Conservation (phyloP, 345 rosid genomes). For the Dovyalis caffra region DNA sequence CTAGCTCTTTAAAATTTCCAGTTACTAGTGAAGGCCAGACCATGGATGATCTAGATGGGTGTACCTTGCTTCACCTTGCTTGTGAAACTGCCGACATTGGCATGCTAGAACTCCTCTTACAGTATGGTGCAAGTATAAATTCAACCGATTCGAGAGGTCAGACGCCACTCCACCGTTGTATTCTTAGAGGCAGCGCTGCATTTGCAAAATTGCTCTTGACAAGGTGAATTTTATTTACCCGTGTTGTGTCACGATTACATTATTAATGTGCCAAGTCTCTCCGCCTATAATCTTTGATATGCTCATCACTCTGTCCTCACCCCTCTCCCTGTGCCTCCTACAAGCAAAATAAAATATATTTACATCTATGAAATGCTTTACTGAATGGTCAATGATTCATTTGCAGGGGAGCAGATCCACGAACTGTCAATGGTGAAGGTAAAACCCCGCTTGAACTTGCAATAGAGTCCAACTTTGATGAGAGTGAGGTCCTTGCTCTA, state of each 20-base stretch:
- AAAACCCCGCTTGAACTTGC: slow-evolving; percentile 66
- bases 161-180: slow-evolving; percentile 76
- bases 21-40: slow-evolving; percentile 46
- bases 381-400: not conserved
- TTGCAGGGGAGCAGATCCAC: slow-evolving; percentile 88
- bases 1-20: slow-evolving; percentile 53
- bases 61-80: slow-evolving; percentile 89
- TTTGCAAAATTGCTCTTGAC: slow-evolving; percentile 78
- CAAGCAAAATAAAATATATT: not conserved
- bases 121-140: slow-evolving; percentile 86
- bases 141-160: slow-evolving; percentile 75
- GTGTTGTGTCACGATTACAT: not conserved
- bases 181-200: slow-evolving; percentile 54
- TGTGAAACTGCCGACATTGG: slow-evolving; percentile 95
- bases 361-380: not conserved
- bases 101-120: slow-evolving; percentile 93
- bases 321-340: not conserved
- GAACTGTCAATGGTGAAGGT: slow-evolving; percentile 57
- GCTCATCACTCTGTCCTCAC: not conserved
- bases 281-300: not conserved
- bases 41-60: slow-evolving; percentile 62
- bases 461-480: slow-evolving; percentile 50
- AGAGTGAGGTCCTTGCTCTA: slow-evolving; percentile 58
- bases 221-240: slow-evolving; percentile 46
- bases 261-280: not conserved